A percentile compares a stretch with the other conserved stretches of the same genome.
phyloP scores from a whole-genome alignment of 768 basidiomycete genomes.

The Macrolepiota fuliginosa region DNA sequence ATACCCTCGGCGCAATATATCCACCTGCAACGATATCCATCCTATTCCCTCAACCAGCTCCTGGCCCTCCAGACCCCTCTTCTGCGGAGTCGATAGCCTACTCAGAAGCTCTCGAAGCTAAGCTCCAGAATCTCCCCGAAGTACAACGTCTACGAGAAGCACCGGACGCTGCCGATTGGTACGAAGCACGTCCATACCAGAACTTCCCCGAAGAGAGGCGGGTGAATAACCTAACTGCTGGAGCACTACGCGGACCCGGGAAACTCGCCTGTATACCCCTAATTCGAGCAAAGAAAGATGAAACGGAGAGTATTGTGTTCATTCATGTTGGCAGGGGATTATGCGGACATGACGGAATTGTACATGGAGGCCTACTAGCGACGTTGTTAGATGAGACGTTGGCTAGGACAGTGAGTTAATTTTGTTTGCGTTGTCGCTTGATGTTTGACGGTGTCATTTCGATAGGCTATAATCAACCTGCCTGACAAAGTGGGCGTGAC shows the following conservation, averaged over 20 bases:
- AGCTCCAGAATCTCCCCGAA: conserved; percentile 62
- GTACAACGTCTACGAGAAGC: conserved; percentile 48
- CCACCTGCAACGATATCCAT: conserved; percentile 66
- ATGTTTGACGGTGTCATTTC: conserved; percentile 1
- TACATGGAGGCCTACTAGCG: conserved; percentile 91
- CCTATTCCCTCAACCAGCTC: conserved; percentile 74
- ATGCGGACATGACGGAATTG: conserved; percentile 92
- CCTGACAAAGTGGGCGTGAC: conserved; percentile 93
- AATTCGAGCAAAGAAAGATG: conserved; percentile 71
- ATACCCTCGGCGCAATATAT: conserved; percentile 62
- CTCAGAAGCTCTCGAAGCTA: conserved; percentile 58
- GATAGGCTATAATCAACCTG: conserved; percentile 78
- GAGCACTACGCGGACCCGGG: conserved; percentile 84
- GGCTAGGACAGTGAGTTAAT: conserved; percentile 61
- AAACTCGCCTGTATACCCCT: conserved; percentile 80
- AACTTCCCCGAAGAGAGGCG: conserved; percentile 68
- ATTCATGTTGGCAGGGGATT: conserved; percentile 83
- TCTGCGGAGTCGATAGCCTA: conserved; percentile 59
- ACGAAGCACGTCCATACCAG: conserved; percentile 74
- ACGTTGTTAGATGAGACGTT: conserved; percentile 87
- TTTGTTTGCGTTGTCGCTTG: not conserved
- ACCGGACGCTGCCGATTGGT: conserved; percentile 60
- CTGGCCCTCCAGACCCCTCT: conserved; percentile 54
- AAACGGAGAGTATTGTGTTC: conserved; percentile 67
- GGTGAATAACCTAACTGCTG: conserved; percentile 82